Evolutionary conservation across 1,139 yeast species (phyloP), one percentile per base, ranked within the genome.

Genomic region (Geotrichum europaeum): DNA sequence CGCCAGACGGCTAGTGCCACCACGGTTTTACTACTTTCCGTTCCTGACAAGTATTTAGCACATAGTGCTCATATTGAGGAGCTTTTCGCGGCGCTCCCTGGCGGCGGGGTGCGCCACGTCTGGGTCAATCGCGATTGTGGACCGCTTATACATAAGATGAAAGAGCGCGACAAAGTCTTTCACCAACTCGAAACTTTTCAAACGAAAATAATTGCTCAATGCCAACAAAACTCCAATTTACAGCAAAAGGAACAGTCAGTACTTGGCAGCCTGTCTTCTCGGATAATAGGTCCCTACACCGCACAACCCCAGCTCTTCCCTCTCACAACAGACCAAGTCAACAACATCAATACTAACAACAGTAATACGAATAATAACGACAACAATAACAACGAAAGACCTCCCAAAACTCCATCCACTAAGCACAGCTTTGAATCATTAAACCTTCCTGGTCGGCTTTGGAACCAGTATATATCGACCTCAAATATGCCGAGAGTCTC

Each of bases 41-140:
- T 73, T 7, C 66, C 72, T 4, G 56, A 57, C 28, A 52, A 57
- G n/a, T 55, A 51, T 30, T 28, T 55, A 51, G 24, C 51, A 10
- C 60, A 65, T 7, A 64, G 59, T 13, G 65, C 61, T 5, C 58
- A 60, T n/a, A 55, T 72, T 13, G 25, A 47, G 1, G 50, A 58
- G 5, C 58, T 66, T 20, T 69, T 68, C 51, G 57, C 60, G 0
- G 59, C 63, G 6, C 62, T 69, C n/a, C 66, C 73, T 1, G 68
- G 66, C 3, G 55, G 55, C 15, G 67, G 68, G 2, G 63, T 72
- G 13, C 61, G 61, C 22, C 65, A 62, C 7, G 62, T 73, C 0
- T 73, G 75, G 75, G 64, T 71, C 53, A 72, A 71, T 57, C 61
- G 71, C 5, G 70, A 72, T 56, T 71, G 62, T 57, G 43, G 63